These are phyloP conservation scores for Phaeosphaeria sp. DNA, from an alignment of 2,329 filamentous ascomycete species.

Conservation along the genomic window DNA sequence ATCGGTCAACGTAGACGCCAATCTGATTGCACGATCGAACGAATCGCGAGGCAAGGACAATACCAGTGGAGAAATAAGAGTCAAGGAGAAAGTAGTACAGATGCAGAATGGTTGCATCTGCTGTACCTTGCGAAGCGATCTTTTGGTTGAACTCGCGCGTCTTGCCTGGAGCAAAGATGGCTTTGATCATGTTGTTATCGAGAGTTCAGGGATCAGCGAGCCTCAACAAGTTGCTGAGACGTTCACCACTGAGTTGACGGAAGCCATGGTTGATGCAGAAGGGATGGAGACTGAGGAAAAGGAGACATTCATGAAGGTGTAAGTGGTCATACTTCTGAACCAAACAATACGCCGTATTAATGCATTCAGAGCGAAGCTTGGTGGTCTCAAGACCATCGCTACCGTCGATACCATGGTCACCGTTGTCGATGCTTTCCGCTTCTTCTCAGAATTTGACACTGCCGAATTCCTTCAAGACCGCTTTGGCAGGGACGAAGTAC, in stretches of 20 bases:
- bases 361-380: conserved; percentile 45
- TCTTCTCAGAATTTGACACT: conserved; percentile 75
- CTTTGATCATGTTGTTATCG: conserved; percentile 75
- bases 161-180: conserved; percentile 64
- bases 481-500: conserved; percentile 62
- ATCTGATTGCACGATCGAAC: conserved; percentile 59
- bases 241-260: conserved; percentile 62
- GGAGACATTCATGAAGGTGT: conserved; percentile 57
- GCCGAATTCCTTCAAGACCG: conserved; percentile 70
- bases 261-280: conserved; percentile 54
- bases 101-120: conserved; percentile 78
- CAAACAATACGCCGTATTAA: conserved; percentile 6
- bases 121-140: conserved; percentile 74
- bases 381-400: conserved; percentile 70
- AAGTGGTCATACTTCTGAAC: conserved; percentile 17
- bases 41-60: conserved; percentile 40
- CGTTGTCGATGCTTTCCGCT: conserved; percentile 74
- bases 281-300: conserved; percentile 53
- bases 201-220: conserved; percentile 75
- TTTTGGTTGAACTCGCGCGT: conserved; percentile 72
- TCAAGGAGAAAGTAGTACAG: conserved; percentile 69
- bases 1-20: conserved; percentile 68
- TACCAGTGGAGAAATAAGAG: conserved; percentile 54
- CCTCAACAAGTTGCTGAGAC: conserved; percentile 78
- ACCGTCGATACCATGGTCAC: conserved; percentile 75